Evolutionary conservation across 179 eudicot species (phyloP), one percentile per base, ranked within the genome.

Genomic region (Pouteria campechiana): DNA sequence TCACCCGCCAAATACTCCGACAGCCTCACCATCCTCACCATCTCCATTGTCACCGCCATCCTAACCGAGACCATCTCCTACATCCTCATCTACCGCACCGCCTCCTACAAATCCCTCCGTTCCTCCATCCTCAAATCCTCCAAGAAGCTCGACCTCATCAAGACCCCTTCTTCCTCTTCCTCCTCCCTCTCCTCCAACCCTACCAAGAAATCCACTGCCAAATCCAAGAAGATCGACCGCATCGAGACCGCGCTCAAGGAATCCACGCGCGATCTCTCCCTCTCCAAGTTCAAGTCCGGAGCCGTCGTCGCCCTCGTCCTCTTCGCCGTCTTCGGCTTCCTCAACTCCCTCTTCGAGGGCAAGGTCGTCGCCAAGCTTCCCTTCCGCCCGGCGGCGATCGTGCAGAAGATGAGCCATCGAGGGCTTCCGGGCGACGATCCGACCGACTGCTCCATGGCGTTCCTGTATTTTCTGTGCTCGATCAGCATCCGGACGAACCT

Each of bases 381-480:
- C 0, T 90, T 90, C 41, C 82, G 81, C 2, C 98, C 98, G 2
- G 48, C 70, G 0, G 47, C 60, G 12, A 16, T 90, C 22, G 72
- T 90, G 30, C 96, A 86, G 96, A 90, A 90, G 75, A 90, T 90
- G 96, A 76, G 87, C 36, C 98, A 86, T 12, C 37, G 98, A 6
- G 93, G 93, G 1, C 48, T 90, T 53, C 67, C 65, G 0, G 94
- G 98, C 19, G 84, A 79, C 23, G 98, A 90, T 55, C 59, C 67
- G 78, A 90, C 98, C 12, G 98, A 90, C 74, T 90, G 98, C 49
- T 86, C 98, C 0, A 90, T 90, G 98, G 95, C 96, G 15, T 90
- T 90, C 66, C 13, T 90, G 48, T 86, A 90, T 16, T 58, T 90
- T 41, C 46, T 90, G 50, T 90, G 98, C 39, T 86, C 96, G 33